phyloP scores from a whole-genome alignment of 2,329 filamentous ascomycete species.

The Colletotrichum horii region DNA sequence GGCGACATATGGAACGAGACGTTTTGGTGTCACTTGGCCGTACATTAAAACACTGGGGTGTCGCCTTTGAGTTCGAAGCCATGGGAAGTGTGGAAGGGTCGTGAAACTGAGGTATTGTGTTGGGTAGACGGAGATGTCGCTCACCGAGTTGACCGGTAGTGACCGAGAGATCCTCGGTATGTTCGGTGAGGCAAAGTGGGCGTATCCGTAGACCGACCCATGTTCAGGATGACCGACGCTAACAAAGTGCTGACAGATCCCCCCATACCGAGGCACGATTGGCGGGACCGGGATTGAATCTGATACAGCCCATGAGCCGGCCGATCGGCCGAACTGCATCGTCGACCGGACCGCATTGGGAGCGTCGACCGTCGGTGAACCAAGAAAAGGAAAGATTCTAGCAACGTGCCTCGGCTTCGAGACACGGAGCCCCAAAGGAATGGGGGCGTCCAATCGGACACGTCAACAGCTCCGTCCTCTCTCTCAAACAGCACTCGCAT shows the following conservation, averaged over 20 bases:
- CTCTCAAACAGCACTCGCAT: not conserved
- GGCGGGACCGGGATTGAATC: not conserved
- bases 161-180: not conserved
- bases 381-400: not conserved
- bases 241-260: not conserved
- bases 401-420: not conserved
- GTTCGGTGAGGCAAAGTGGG: not conserved
- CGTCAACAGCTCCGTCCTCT: not conserved
- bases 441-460: not conserved
- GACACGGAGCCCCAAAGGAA: not conserved
- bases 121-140: not conserved
- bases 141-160: not conserved
- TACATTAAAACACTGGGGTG: not conserved
- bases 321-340: not conserved
- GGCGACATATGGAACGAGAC: not conserved
- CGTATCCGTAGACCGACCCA: not conserved
- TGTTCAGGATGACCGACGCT: not conserved
- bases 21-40: not conserved
- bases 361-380: conserved; percentile 3
- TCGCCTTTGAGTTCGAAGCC: not conserved
- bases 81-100: not conserved
- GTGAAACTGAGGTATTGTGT: not conserved
- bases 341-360: conserved; percentile 1
- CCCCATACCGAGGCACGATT: not conserved
- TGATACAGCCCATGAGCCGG: not conserved